A percentile compares a stretch with the other conserved stretches of the same genome.
Conservation (phyloP, 148 eudicot genomes). For the Chenopodium formosanum region DNA sequence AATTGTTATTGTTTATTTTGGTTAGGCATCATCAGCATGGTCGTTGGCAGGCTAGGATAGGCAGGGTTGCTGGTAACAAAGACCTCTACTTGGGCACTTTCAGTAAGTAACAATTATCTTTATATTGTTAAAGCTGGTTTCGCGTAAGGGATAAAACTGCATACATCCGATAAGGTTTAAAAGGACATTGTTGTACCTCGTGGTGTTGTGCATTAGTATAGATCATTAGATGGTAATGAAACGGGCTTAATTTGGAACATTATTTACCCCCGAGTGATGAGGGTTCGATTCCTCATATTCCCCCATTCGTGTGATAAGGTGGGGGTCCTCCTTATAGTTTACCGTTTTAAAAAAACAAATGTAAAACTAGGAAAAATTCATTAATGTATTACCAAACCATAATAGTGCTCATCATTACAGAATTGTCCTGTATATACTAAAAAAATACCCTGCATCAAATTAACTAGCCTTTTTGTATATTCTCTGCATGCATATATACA, state of each 20-base stretch:
- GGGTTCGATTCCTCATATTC: too few relatives aligned
- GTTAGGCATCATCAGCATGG: slow-evolving; percentile 96
- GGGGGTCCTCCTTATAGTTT: too few relatives aligned
- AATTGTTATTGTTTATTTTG: background rate
- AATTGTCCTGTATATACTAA: background rate
- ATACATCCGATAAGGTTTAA: too few relatives aligned
- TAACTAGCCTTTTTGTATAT: slow-evolving; percentile 4
- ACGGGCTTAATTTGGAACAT: too few relatives aligned
- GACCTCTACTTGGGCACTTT: slow-evolving; percentile 97
- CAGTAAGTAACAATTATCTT: slow-evolving; percentile 48
- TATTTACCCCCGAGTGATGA: too few relatives aligned
- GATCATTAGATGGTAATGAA: too few relatives aligned
- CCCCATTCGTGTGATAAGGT: too few relatives aligned
- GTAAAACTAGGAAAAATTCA: background rate
- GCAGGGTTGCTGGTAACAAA: slow-evolving; percentile 97
- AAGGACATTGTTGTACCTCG: too few relatives aligned
- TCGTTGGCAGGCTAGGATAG: slow-evolving; percentile 99
- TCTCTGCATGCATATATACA: slow-evolving; percentile 1
- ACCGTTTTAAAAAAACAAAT: too few relatives aligned
- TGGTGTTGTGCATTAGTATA: too few relatives aligned
- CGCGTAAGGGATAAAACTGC: too few relatives aligned
- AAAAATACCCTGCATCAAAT: background rate
- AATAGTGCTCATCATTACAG: slow-evolving; percentile 2
- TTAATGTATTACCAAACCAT: background rate
- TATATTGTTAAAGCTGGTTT: background rate